Conservation (phyloP, 371 early-diverging fungal genomes). For the Apophysomyces elegans region DNA sequence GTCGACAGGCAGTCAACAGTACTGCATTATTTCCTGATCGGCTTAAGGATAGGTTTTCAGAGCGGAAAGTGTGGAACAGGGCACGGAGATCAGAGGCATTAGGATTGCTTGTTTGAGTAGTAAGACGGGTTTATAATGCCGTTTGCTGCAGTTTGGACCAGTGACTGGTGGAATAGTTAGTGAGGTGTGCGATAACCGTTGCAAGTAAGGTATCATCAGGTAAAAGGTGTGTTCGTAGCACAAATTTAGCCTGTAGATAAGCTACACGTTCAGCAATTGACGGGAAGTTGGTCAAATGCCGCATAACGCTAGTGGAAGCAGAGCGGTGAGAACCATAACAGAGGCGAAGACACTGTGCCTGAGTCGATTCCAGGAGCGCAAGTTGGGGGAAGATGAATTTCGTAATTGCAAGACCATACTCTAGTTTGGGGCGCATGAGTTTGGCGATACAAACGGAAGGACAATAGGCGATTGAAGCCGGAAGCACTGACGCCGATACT, state of each 20-base stretch:
- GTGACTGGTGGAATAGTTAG: neutral
- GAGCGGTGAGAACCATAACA: slow-evolving; percentile 18
- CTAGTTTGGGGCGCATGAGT: slow-evolving; percentile 12
- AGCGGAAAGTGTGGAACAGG: too few species aligned
- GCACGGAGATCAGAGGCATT: too few species aligned
- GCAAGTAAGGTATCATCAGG: slow-evolving; percentile 20
- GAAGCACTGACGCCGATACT: slow-evolving; percentile 8
- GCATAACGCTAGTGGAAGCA: slow-evolving; percentile 18
- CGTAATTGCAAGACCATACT: slow-evolving; percentile 16
- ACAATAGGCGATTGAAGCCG: slow-evolving; percentile 11
- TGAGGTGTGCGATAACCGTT: neutral
- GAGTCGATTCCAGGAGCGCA: neutral
- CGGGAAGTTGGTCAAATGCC: slow-evolving; percentile 20
- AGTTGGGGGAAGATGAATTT: too few species aligned
- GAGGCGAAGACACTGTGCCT: slow-evolving; percentile 23
- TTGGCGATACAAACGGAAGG: slow-evolving; percentile 8
- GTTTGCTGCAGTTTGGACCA: neutral
- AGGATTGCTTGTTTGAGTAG: too few species aligned
- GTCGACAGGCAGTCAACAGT: too few species aligned
- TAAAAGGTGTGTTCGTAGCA: neutral
- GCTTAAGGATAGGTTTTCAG: too few species aligned
- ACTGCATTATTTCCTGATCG: too few species aligned
- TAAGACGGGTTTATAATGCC: neutral
- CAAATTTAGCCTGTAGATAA: slow-evolving; percentile 14
- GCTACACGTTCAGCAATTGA: neutral